A percentile compares a stretch with the other conserved stretches of the same genome.
Evolutionary conservation across 495 filamentous ascomycete genomes (phyloP).

Genomic region (Friedmanniomyces endolithicus): DNA sequence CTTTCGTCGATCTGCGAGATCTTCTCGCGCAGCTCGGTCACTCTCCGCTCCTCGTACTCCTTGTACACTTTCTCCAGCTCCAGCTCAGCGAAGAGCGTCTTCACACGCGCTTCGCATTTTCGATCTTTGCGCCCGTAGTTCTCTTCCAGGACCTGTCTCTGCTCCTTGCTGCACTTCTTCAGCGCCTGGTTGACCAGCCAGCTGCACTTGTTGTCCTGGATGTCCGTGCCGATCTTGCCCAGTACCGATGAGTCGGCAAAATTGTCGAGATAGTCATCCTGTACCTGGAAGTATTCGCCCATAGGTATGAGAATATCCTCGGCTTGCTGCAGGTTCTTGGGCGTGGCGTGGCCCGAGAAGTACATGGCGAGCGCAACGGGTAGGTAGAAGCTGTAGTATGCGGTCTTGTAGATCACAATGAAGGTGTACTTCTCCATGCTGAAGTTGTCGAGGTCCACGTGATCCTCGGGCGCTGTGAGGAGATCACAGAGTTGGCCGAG

Average conservation of each 20-base stretch:
- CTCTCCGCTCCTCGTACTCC: slow-evolving; percentile 76
- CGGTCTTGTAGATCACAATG: slow-evolving; percentile 99
- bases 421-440: slow-evolving; percentile 89
- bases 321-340: slow-evolving; percentile 70
- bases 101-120: slow-evolving; percentile 66
- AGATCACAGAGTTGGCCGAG: slow-evolving; percentile 88
- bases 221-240: slow-evolving; percentile 97
- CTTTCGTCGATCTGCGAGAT: slow-evolving; percentile 73
- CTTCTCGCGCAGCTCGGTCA: slow-evolving; percentile 57
- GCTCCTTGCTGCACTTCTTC: slow-evolving; percentile 58
- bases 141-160: slow-evolving; percentile 66
- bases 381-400: slow-evolving; percentile 97
- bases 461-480: slow-evolving; percentile 88
- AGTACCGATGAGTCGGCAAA: slow-evolving; percentile 83
- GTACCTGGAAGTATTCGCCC: slow-evolving; percentile 97
- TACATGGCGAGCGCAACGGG: slow-evolving; percentile 84
- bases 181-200: slow-evolving; percentile 95
- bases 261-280: slow-evolving; percentile 97
- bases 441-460: slow-evolving; percentile 84
- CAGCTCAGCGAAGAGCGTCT: slow-evolving; percentile 75
- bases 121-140: slow-evolving; percentile 86
- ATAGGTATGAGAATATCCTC: slow-evolving; percentile 93
- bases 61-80: slow-evolving; percentile 68
- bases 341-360: slow-evolving; percentile 67
- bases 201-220: slow-evolving; percentile 97